Conservation (phyloP, 2,329 filamentous ascomycete species). For the Penicillium capsulatum region DNA sequence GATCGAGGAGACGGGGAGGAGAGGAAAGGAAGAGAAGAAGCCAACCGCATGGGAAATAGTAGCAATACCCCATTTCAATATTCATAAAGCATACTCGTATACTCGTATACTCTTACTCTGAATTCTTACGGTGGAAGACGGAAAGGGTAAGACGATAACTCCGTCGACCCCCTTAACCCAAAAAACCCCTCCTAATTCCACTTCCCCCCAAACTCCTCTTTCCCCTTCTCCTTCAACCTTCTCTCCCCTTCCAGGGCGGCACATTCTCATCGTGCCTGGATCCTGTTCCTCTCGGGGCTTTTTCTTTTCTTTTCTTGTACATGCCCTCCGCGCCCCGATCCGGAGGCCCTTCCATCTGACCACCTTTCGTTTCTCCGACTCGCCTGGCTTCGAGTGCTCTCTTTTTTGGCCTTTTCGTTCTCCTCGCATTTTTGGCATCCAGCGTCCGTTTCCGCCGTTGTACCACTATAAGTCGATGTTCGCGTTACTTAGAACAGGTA, state of each 20-base stretch:
- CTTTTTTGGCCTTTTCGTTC: constrained; percentile 23
- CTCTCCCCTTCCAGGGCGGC: constrained; percentile 20
- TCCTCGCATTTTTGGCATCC: constrained; percentile 9
- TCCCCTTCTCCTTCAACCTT: constrained; percentile 21
- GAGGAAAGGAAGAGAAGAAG: too few relatives aligned
- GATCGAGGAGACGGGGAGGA: too few relatives aligned
- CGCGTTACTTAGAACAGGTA: constrained; percentile 33
- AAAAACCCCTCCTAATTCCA: constrained; percentile 22
- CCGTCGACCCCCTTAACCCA: background rate
- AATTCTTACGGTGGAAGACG: too few relatives aligned
- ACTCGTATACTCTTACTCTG: too few relatives aligned
- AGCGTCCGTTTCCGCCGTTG: constrained; percentile 24
- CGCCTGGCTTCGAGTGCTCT: constrained; percentile 23
- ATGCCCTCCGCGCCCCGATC: constrained; percentile 29
- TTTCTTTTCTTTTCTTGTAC: constrained; percentile 27
- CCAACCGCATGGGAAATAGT: too few relatives aligned
- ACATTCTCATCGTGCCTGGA: constrained; percentile 30
- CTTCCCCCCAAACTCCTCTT: constrained; percentile 15
- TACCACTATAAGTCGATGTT: constrained; percentile 31
- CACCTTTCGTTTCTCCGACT: constrained; percentile 27
- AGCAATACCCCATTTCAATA: too few relatives aligned
- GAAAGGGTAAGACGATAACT: too few relatives aligned
- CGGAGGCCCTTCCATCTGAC: constrained; percentile 26
- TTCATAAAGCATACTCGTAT: too few relatives aligned
- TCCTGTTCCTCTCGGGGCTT: constrained; percentile 14